A percentile compares a stretch with the other conserved stretches of the same genome.
Conservation (phyloP, 1,284 basidiomycete genomes). For the Tilletia caries region DNA sequence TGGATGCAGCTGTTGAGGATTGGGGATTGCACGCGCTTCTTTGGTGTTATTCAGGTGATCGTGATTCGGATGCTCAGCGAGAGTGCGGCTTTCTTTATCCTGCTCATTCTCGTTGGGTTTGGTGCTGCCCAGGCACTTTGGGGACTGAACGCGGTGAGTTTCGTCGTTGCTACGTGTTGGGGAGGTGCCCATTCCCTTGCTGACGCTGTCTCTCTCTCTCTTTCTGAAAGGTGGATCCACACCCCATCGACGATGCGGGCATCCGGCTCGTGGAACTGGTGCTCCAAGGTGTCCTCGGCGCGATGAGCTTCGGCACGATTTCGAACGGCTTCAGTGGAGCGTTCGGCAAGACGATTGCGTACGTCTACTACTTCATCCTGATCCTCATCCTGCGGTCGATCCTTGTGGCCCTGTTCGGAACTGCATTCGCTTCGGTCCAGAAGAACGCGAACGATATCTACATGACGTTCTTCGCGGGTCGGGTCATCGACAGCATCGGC, state of each 20-base stretch:
- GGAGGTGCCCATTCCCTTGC: no score
- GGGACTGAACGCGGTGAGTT: conserved; percentile 64
- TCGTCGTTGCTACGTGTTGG: no score
- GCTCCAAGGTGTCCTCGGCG: conserved; percentile 68
- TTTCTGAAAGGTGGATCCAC: conserved; percentile 61
- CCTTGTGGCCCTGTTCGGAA: conserved; percentile 76
- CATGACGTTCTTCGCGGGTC: conserved; percentile 31
- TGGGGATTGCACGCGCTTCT: conserved; percentile 59
- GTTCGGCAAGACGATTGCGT: conserved; percentile 16
- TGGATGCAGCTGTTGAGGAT: conserved; percentile 34
- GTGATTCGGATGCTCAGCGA: conserved; percentile 73
- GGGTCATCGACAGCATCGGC: conserved; percentile 57
- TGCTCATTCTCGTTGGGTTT: conserved; percentile 73
- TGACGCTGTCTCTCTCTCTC: no score
- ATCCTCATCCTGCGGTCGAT: conserved; percentile 70
- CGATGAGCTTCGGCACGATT: conserved; percentile 14
- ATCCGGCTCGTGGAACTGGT: conserved; percentile 69
- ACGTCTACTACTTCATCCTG: conserved; percentile 75
- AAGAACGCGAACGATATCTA: conserved; percentile 36
- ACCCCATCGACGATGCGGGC: conserved; percentile 59
- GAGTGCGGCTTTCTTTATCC: conserved; percentile 76
- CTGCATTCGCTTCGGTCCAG: conserved; percentile 47
- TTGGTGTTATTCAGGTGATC: conserved; percentile 39
- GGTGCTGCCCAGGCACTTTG: conserved; percentile 83
- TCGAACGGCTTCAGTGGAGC: conserved; percentile 14